Conservation (phyloP, 306 rosid genomes). For the Prosopis cineraria region DNA sequence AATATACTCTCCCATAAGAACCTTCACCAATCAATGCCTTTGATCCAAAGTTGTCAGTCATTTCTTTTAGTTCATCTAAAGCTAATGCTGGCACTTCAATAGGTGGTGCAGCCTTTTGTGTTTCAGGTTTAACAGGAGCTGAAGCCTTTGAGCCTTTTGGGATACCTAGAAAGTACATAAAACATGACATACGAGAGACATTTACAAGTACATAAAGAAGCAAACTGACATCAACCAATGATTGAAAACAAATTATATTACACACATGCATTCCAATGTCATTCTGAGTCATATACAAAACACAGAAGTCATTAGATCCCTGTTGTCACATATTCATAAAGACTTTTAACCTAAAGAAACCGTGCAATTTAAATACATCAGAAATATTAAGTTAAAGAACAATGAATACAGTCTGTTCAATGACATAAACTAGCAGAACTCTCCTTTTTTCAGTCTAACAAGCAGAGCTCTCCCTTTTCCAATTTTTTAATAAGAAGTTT, state of each 20-base stretch:
- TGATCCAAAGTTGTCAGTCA: slow-evolving; percentile 95
- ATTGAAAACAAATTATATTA: not conserved
- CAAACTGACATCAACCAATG: not conserved
- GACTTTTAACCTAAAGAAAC: not conserved
- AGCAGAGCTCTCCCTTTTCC: not conserved
- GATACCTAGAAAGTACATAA: slow-evolving; percentile 54
- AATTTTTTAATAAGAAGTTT: not conserved
- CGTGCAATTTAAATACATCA: not conserved
- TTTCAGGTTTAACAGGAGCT: slow-evolving; percentile 69
- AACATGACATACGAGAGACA: slow-evolving; percentile 23
- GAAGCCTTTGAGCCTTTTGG: slow-evolving; percentile 59
- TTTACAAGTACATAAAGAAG: slow-evolving; percentile 5
- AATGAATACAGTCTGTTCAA: not conserved
- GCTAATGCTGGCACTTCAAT: slow-evolving; percentile 92
- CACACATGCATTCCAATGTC: not conserved
- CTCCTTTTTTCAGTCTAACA: not conserved
- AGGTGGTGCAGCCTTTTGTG: slow-evolving; percentile 80
- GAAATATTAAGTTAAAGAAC: not conserved
- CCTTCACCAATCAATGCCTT: slow-evolving; percentile 99
- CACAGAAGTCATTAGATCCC: not conserved
- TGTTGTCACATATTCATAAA: not conserved
- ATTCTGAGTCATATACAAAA: not conserved
- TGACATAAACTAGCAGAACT: not conserved
- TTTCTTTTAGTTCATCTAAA: slow-evolving; percentile 91
- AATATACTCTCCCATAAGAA: slow-evolving; percentile 95